These are phyloP conservation scores for Tylopilus rubrobrunneus DNA, from an alignment of 768 basidiomycete species.

Conservation along the genomic window DNA sequence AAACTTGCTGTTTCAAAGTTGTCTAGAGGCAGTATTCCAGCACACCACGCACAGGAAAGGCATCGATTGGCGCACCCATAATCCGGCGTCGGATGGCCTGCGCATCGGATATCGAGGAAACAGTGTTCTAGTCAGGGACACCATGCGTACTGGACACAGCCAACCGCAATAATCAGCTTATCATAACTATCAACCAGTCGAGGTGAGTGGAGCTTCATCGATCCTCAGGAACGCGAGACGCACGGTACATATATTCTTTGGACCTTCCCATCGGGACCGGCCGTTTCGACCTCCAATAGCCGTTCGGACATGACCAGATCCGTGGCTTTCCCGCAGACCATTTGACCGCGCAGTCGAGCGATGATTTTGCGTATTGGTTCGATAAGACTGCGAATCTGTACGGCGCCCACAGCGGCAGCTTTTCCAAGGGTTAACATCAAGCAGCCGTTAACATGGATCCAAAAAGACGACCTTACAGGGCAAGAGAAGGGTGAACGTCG, in stretches of 20 bases:
- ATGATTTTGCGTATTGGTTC: constrained; percentile 95
- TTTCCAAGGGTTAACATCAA: constrained; percentile 9
- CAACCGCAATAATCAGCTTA: constrained; percentile 87
- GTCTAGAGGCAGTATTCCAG: constrained; percentile 40
- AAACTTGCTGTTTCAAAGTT: constrained; percentile 89
- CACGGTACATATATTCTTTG: constrained; percentile 82
- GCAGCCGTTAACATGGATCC: background rate
- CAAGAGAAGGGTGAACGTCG: constrained; percentile 87
- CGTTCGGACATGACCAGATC: constrained; percentile 88
- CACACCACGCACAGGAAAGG: background rate
- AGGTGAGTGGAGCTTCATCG: constrained; percentile 1
- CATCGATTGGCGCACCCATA: constrained; percentile 55
- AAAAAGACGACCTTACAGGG: constrained; percentile 57
- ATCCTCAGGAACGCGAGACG: constrained; percentile 22
- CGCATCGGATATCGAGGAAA: constrained; percentile 90
- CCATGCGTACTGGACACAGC: constrained; percentile 91
- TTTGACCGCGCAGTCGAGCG: constrained; percentile 88
- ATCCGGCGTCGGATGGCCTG: constrained; percentile 85
- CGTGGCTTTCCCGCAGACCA: constrained; percentile 79
- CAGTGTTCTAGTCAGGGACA: constrained; percentile 88
- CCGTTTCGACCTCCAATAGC: constrained; percentile 78
- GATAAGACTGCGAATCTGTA: constrained; percentile 86
- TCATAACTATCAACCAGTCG: constrained; percentile 57
- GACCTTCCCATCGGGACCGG: constrained; percentile 47
- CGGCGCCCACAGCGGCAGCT: constrained; percentile 94